Percentiles rank a stretch among this genome's conserved stretches.
These are phyloP conservation scores for Lagenidium giganteum DNA, from an alignment of 352 stramenopile species.

Conservation along the genomic window DNA sequence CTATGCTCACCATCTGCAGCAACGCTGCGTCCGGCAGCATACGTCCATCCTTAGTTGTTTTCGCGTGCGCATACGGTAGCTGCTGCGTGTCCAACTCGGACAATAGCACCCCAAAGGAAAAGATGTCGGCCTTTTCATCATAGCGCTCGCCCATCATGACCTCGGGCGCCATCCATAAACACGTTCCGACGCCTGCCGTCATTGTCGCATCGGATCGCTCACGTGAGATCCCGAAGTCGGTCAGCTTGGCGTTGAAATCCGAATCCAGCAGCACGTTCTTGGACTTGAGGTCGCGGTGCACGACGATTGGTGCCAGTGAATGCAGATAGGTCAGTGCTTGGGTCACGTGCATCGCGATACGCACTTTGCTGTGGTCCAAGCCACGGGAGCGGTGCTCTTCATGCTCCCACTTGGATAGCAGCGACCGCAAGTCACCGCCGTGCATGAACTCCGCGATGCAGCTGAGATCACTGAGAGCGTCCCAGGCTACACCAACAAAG, in stretches of 20 bases:
- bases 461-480: constrained; percentile 16
- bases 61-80: constrained; percentile 11
- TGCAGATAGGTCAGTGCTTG: constrained; percentile 27
- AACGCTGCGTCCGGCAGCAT: constrained; percentile 19
- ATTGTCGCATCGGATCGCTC: too few species aligned
- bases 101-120: constrained; percentile 17
- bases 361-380: constrained; percentile 15
- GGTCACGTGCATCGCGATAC: constrained; percentile 18
- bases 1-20: constrained; percentile 40
- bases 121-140: constrained; percentile 19
- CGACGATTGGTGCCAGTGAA: constrained; percentile 15
- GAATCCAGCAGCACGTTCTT: constrained; percentile 21
- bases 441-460: constrained; percentile 27
- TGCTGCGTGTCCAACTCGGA: constrained; percentile 14
- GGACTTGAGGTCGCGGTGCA: constrained; percentile 19
- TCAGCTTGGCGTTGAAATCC: constrained; percentile 7
- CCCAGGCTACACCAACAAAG: constrained; percentile 23
- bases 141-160: constrained; percentile 18
- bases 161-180: constrained; percentile 19
- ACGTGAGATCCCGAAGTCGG: constrained; percentile 11
- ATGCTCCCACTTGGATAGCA: constrained; percentile 7
- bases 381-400: constrained; percentile 4
- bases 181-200: constrained; percentile 12
- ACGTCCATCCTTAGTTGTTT: constrained; percentile 3
- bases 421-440: constrained; percentile 17